Conservation (phyloP, 768 basidiomycete species). For the Boletus sensibilis region DNA sequence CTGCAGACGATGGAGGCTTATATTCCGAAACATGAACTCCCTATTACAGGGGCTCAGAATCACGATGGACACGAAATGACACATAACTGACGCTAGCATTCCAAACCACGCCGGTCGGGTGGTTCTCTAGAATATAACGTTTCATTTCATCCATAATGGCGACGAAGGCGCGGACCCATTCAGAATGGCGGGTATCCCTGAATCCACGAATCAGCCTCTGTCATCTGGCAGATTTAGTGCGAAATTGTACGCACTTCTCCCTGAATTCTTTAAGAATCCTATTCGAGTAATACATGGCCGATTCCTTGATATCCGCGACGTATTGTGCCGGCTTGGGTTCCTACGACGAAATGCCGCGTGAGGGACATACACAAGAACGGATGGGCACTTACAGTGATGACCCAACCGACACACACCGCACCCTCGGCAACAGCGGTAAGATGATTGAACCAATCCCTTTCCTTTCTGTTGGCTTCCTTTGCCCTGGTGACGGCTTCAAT, state of each 20-base stretch:
- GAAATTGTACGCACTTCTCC: slow-evolving; percentile 65
- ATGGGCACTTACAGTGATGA: slow-evolving; percentile 62
- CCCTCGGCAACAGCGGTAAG: slow-evolving; percentile 82
- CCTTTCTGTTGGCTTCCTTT: slow-evolving; percentile 78
- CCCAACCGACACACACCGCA: slow-evolving; percentile 82
- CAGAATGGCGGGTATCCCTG: slow-evolving; percentile 83
- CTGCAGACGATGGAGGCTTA: slow-evolving; percentile 35
- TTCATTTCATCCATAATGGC: slow-evolving; percentile 73
- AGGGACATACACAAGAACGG: neutral
- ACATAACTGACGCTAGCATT: slow-evolving; percentile 64
- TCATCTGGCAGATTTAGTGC: neutral
- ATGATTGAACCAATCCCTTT: slow-evolving; percentile 81
- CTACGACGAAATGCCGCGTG: slow-evolving; percentile 22
- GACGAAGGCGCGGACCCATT: slow-evolving; percentile 80
- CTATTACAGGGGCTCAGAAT: slow-evolving; percentile 33
- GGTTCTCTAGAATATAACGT: slow-evolving; percentile 80
- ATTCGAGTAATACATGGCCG: slow-evolving; percentile 85
- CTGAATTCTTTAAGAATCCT: slow-evolving; percentile 90
- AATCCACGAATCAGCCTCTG: slow-evolving; percentile 5
- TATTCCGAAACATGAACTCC: slow-evolving; percentile 60
- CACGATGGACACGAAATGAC: neutral
- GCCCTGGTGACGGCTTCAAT: slow-evolving; percentile 76
- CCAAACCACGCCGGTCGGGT: slow-evolving; percentile 87
- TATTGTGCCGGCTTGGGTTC: slow-evolving; percentile 79
- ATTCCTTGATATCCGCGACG: slow-evolving; percentile 82